phyloP scores from a whole-genome alignment of 495 filamentous ascomycete species.

The Parathielavia hyrcaniae region DNA sequence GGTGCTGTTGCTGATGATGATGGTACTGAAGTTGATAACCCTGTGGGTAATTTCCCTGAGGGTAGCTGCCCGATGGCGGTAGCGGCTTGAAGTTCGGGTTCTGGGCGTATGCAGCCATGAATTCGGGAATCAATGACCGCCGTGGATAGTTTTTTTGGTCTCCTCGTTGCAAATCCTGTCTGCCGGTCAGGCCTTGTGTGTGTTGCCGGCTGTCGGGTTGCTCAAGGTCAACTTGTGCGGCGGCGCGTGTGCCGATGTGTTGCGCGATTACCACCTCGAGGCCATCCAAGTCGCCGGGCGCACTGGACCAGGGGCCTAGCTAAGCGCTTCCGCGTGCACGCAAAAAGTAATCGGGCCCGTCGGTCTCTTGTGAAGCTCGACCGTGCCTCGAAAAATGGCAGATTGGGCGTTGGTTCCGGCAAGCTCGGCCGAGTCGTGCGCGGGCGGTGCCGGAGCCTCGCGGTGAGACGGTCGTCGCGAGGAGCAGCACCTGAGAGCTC shows the following conservation, averaged over 20 bases:
- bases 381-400: background rate
- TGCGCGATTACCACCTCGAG: conserved; percentile 3
- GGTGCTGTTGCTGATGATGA: conserved; percentile 20
- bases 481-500: background rate
- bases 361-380: background rate
- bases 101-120: conserved; percentile 38
- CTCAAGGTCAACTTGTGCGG: background rate
- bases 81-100: conserved; percentile 24
- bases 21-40: conserved; percentile 2
- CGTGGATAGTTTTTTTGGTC: background rate
- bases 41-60: conserved; percentile 15
- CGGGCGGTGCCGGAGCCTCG: background rate
- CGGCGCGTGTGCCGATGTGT: background rate
- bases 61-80: conserved; percentile 25
- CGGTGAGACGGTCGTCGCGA: background rate
- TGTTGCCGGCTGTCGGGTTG: background rate
- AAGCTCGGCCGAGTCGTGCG: background rate
- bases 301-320: background rate
- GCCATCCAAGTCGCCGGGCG: background rate
- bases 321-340: background rate
- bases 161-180: background rate
- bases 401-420: background rate
- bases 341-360: background rate
- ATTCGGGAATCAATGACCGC: conserved; percentile 2
- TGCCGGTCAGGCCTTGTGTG: background rate